Evolutionary conservation across 2,329 filamentous ascomycete genomes (phyloP).

Genomic region (Xylariaceae sp.): DNA sequence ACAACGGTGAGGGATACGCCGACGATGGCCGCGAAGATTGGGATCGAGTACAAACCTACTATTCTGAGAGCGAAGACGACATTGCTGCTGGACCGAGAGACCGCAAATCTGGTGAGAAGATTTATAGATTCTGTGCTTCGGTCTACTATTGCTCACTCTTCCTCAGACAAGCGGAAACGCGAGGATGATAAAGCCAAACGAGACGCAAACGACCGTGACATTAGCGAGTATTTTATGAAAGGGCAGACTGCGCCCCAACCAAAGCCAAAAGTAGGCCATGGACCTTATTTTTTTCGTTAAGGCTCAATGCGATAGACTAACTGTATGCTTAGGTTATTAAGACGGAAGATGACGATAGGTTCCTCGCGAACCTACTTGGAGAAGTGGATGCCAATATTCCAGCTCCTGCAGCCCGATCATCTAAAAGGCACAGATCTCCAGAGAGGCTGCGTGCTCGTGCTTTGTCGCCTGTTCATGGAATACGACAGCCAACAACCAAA

Average conservation of each 20-base stretch:
- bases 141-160: slow-evolving; percentile 16
- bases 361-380: slow-evolving; percentile 81
- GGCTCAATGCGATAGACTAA: slow-evolving; percentile 19
- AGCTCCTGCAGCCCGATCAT: slow-evolving; percentile 58
- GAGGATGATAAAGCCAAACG: slow-evolving; percentile 86
- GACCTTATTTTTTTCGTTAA: not conserved
- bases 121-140: slow-evolving; percentile 21
- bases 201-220: slow-evolving; percentile 87
- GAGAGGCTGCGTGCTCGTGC: slow-evolving; percentile 80
- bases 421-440: slow-evolving; percentile 72
- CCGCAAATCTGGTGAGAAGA: slow-evolving; percentile 55
- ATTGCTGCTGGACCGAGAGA: slow-evolving; percentile 52
- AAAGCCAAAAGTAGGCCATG: slow-evolving; percentile 76
- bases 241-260: slow-evolving; percentile 69
- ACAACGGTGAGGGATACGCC: slow-evolving; percentile 95
- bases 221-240: slow-evolving; percentile 92
- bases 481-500: slow-evolving; percentile 60
- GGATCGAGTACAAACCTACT: slow-evolving; percentile 71
- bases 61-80: slow-evolving; percentile 79
- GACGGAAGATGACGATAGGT: slow-evolving; percentile 87
- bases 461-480: slow-evolving; percentile 72
- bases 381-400: slow-evolving; percentile 82
- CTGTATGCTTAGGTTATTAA: slow-evolving; percentile 63
- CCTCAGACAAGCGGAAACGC: slow-evolving; percentile 79
- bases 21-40: slow-evolving; percentile 96